A percentile compares a stretch with the other conserved stretches of the same genome.
phyloP scores from a whole-genome alignment of 2,329 filamentous ascomycete genomes.

The Cylindrodendrum hubeiense region DNA sequence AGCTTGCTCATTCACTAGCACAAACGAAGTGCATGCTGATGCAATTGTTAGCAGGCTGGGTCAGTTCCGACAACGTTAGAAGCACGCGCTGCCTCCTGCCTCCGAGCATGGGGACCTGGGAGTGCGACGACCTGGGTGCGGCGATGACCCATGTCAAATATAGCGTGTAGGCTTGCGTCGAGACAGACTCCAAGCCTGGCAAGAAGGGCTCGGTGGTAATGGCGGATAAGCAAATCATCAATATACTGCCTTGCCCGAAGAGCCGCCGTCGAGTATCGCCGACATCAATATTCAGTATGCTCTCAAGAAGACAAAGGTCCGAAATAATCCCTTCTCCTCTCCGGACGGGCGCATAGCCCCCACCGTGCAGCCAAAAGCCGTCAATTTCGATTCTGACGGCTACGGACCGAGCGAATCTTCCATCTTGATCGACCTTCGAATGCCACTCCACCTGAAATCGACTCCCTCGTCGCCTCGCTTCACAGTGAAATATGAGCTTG shows the following conservation, averaged over 20 bases:
- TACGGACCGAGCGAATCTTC: conserved; percentile 27
- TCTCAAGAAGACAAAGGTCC: conserved; percentile 32
- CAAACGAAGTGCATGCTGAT: no score
- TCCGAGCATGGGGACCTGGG: conserved; percentile 36
- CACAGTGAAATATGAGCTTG: conserved; percentile 38
- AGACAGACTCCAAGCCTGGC: conserved; percentile 11
- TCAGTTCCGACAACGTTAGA: conserved; percentile 30
- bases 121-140: conserved; percentile 38
- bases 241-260: conserved; percentile 38
- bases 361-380: conserved; percentile 32
- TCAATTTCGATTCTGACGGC: conserved; percentile 33
- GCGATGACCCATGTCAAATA: conserved; percentile 30
- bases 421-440: conserved; percentile 33
- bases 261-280: conserved; percentile 38
- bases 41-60: conserved; percentile 3
- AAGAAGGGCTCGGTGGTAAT: conserved; percentile 10
- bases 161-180: conserved; percentile 19
- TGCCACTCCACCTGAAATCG: conserved; percentile 35
- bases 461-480: conserved; percentile 28
- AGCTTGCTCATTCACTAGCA: no score
- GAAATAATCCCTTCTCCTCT: conserved; percentile 39
- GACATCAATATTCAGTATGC: conserved; percentile 31
- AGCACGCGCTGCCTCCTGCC: conserved; percentile 35
- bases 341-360: conserved; percentile 34
- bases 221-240: conserved; percentile 31